These are phyloP conservation scores for Adansonia madagascariensis DNA, from an alignment of 441 rosid species.

Conservation along the genomic window DNA sequence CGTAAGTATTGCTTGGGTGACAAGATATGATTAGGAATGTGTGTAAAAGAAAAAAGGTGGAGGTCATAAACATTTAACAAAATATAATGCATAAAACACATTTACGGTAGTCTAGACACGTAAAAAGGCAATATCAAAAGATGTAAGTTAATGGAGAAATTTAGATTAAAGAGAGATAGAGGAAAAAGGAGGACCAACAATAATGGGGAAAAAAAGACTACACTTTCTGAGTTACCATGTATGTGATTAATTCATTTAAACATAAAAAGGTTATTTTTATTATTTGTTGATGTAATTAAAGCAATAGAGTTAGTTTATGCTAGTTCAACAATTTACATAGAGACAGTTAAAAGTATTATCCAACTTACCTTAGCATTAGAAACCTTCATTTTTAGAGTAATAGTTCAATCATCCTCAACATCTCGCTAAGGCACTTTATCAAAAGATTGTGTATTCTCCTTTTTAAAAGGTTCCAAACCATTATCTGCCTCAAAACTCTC, in stretches of 20 bases:
- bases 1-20: not conserved
- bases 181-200: not conserved
- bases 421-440: conserved; percentile 32
- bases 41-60: not conserved
- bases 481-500: conserved; percentile 35
- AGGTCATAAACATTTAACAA: not conserved
- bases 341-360: conserved; percentile 2
- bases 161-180: not conserved
- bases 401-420: conserved; percentile 43
- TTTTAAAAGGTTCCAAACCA: conserved; percentile 35
- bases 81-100: not conserved
- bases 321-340: not conserved
- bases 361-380: conserved; percentile 76
- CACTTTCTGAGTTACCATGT: not conserved
- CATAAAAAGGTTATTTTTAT: not conserved
- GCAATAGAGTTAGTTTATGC: not conserved
- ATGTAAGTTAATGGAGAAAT: not conserved
- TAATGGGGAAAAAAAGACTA: not conserved
- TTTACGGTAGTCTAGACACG: not conserved
- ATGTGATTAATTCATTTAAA: not conserved
- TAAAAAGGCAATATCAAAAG: not conserved
- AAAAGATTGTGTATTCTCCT: conserved; percentile 36
- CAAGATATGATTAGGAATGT: not conserved
- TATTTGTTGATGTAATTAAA: not conserved
- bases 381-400: conserved; percentile 64